phyloP scores from a whole-genome alignment of 768 basidiomycete genomes.

The Guyanaporus albipodus region DNA sequence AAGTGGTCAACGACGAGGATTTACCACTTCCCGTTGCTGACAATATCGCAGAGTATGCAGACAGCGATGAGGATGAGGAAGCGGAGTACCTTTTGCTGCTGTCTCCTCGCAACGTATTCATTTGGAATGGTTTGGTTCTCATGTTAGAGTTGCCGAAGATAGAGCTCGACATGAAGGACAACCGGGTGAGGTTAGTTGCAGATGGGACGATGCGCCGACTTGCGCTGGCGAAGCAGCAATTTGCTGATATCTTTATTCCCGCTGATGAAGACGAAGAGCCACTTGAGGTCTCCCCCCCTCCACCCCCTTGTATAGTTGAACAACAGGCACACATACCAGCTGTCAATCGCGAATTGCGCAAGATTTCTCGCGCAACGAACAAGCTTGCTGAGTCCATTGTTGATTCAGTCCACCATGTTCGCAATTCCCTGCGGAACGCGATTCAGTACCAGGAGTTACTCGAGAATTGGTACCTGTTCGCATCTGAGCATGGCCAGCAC shows the following conservation, averaged over 20 bases:
- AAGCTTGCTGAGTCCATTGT: conserved; percentile 91
- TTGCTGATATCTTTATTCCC: conserved; percentile 60
- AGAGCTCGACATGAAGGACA: conserved; percentile 80
- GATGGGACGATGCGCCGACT: conserved; percentile 83
- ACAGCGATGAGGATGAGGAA: conserved; percentile 54
- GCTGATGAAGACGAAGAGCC: conserved; percentile 61
- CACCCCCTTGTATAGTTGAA: conserved; percentile 57
- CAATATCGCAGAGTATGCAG: conserved; percentile 33
- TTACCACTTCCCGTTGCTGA: conserved; percentile 39
- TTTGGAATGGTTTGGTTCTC: conserved; percentile 90
- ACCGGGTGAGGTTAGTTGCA: conserved; percentile 87
- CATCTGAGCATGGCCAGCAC: conserved; percentile 93
- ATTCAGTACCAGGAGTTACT: conserved; percentile 77
- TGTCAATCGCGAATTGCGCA: conserved; percentile 86
- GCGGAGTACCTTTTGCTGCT: conserved; percentile 79
- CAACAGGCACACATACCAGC: conserved; percentile 87
- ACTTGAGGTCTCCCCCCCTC: conserved; percentile 39
- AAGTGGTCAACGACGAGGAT: conserved; percentile 51
- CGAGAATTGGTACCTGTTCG: conserved; percentile 93
- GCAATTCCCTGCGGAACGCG: conserved; percentile 55
- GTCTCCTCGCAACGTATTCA: conserved; percentile 79
- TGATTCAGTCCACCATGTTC: conserved; percentile 85
- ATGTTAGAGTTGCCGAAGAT: conserved; percentile 70
- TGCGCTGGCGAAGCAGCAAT: conserved; percentile 69
- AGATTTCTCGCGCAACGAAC: conserved; percentile 86